Percentiles rank a stretch among this genome's conserved stretches.
These are phyloP conservation scores for Mycosphaerella arachidis DNA, from an alignment of 2,329 filamentous ascomycete species.

Conservation along the genomic window DNA sequence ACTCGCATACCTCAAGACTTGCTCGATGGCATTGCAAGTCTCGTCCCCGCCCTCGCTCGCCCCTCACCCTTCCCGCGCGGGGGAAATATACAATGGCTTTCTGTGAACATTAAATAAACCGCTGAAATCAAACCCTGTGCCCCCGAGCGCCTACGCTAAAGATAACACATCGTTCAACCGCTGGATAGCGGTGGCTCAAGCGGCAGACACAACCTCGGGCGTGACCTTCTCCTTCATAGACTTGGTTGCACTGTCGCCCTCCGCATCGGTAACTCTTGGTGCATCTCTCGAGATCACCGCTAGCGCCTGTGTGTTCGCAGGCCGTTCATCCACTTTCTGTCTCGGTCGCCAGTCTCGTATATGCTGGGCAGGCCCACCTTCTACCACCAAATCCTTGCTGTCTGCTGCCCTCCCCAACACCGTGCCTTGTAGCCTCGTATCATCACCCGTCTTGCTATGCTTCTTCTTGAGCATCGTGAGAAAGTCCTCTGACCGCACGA, in stretches of 20 bases:
- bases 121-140: neutral
- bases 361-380: slow-evolving; percentile 67
- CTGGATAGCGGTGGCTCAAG: neutral
- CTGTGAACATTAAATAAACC: too few relatives aligned
- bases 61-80: too few relatives aligned
- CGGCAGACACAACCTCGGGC: neutral
- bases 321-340: slow-evolving; percentile 27
- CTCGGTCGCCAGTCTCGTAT: slow-evolving; percentile 59
- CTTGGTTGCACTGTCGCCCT: neutral
- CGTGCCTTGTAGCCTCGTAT: slow-evolving; percentile 79
- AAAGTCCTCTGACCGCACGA: slow-evolving; percentile 44
- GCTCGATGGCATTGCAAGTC: too few relatives aligned
- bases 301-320: neutral
- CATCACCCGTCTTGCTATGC: slow-evolving; percentile 76
- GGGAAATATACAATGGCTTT: neutral
- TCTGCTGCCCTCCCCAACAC: slow-evolving; percentile 72
- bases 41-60: neutral
- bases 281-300: neutral
- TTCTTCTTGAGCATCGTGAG: slow-evolving; percentile 73
- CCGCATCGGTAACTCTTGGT: neutral
- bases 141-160: slow-evolving; percentile 5
- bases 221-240: neutral
- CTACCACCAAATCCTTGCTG: slow-evolving; percentile 67
- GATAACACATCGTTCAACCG: neutral
- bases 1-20: too few relatives aligned